These are phyloP conservation scores for Malania oleifera DNA, from an alignment of 164 flowering plant genomes.

Conservation along the genomic window DNA sequence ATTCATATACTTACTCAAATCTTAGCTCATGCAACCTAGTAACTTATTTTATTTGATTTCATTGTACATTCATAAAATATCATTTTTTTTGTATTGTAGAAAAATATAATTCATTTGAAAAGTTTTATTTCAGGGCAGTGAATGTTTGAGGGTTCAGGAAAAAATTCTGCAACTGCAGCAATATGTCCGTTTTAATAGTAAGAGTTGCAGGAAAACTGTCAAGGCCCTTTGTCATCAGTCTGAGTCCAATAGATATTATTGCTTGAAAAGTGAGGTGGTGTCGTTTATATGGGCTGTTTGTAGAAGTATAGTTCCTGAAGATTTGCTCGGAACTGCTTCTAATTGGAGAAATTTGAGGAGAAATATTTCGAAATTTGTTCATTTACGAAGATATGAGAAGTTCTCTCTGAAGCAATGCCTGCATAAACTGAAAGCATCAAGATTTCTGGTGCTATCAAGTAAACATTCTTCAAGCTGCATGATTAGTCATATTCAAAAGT, in stretches of 20 bases:
- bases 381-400: constrained; percentile 69
- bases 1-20: too few species aligned
- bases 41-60: too few species aligned
- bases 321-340: constrained; percentile 57
- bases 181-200: constrained; percentile 2
- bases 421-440: constrained; percentile 50
- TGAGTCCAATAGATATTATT: constrained; percentile 28
- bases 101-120: too few species aligned
- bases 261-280: constrained; percentile 60
- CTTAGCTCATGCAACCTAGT: too few species aligned
- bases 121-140: constrained; percentile 22
- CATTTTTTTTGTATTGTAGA: too few species aligned
- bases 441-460: constrained; percentile 39
- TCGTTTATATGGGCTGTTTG: constrained; percentile 91
- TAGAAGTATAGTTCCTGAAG: constrained; percentile 67
- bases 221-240: constrained; percentile 10
- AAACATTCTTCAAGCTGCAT: constrained; percentile 18
- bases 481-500: constrained; percentile 3
- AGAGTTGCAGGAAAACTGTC: constrained; percentile 2
- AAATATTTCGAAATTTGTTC: constrained; percentile 66
- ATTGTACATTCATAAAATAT: too few species aligned
- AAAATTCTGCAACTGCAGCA: neutral
- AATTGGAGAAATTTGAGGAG: constrained; percentile 65
- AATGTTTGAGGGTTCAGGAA: constrained; percentile 5
- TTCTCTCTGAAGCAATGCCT: constrained; percentile 63